These are phyloP conservation scores for Nigrospora osmanthi DNA, from an alignment of 2,329 filamentous ascomycete species.

Conservation along the genomic window DNA sequence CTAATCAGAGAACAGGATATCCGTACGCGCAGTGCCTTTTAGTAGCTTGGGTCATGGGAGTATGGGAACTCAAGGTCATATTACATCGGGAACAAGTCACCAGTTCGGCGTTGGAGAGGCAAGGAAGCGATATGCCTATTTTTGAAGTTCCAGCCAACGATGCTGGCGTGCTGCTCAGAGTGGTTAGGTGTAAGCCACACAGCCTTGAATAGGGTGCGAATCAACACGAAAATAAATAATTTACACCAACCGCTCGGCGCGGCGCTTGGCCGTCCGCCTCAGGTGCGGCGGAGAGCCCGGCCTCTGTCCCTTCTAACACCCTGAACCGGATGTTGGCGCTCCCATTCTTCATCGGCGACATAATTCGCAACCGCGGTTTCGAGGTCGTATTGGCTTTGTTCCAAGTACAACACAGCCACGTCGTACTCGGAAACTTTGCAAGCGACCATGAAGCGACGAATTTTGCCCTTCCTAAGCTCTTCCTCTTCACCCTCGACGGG, in stretches of 20 bases:
- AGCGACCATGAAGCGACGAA: conserved; percentile 70
- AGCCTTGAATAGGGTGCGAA: too few relatives aligned
- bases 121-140: too few relatives aligned
- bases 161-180: too few relatives aligned
- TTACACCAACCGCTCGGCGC: too few relatives aligned
- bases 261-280: too few relatives aligned
- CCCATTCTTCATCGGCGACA: conserved; percentile 69
- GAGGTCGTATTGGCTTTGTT: conserved; percentile 61
- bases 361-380: conserved; percentile 56
- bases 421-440: conserved; percentile 75
- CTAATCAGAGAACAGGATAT: conserved; percentile 37
- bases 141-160: too few relatives aligned
- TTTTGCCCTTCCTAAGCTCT: conserved; percentile 59
- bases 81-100: too few relatives aligned
- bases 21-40: conserved; percentile 52
- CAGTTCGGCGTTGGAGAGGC: not conserved
- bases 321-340: conserved; percentile 56
- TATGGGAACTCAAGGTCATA: not conserved
- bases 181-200: too few relatives aligned
- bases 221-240: too few relatives aligned
- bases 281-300: too few relatives aligned
- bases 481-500: conserved; percentile 71
- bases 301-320: conserved; percentile 18
- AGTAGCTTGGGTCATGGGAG: conserved; percentile 13
- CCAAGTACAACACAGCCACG: conserved; percentile 66